Conservation (phyloP, 2,329 filamentous ascomycete genomes). For the Calcarisporium arbuscula region DNA sequence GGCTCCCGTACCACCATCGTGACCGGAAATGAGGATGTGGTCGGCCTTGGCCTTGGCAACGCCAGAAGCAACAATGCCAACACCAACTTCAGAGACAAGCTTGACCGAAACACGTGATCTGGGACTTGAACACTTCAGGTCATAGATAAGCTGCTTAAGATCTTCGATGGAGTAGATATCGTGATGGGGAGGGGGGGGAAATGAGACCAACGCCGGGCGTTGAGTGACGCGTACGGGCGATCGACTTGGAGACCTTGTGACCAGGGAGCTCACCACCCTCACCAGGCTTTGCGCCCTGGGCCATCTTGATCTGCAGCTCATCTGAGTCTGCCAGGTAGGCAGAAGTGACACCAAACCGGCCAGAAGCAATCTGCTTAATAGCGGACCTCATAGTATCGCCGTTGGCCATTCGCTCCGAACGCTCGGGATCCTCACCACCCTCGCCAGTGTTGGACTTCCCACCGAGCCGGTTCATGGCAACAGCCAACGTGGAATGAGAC, state of each 20-base stretch:
- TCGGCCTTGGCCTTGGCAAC: conserved; percentile 97
- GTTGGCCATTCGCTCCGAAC: conserved; percentile 78
- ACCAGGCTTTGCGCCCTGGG: conserved; percentile 94
- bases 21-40: conserved; percentile 92
- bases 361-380: conserved; percentile 96
- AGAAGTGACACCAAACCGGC: conserved; percentile 92
- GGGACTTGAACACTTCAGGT: conserved; percentile 93
- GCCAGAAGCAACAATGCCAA: conserved; percentile 95
- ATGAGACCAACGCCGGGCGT: conserved; percentile 95
- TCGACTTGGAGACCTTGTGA: conserved; percentile 92
- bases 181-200: conserved; percentile 90
- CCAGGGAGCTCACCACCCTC: conserved; percentile 96
- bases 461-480: conserved; percentile 94
- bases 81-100: conserved; percentile 94
- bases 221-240: conserved; percentile 90
- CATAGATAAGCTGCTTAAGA: conserved; percentile 95
- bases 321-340: conserved; percentile 93
- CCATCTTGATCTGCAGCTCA: conserved; percentile 99
- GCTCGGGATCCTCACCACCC: conserved; percentile 91
- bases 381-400: conserved; percentile 96
- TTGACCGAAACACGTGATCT: conserved; percentile 91
- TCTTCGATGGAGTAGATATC: conserved; percentile 99
- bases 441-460: conserved; percentile 98
- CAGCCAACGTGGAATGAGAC: conserved; percentile 88
- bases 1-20: conserved; percentile 94